Conservation (phyloP, 495 filamentous ascomycete genomes). For the Staphylotrichum tortipilum region DNA sequence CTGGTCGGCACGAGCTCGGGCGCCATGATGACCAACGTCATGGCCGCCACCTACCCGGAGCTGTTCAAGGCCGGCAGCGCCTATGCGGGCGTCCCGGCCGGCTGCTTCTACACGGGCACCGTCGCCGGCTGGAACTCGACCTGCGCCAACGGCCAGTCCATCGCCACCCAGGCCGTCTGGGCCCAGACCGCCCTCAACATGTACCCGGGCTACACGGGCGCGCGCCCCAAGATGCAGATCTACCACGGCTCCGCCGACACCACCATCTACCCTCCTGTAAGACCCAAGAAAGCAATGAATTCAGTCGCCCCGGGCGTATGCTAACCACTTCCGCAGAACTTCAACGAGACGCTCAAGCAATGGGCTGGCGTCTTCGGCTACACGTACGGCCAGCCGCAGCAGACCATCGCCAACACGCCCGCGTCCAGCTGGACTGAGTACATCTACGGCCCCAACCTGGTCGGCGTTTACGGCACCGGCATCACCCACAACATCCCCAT, state of each 20-base stretch:
- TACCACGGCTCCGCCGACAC: constrained; percentile 44
- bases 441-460: constrained; percentile 37
- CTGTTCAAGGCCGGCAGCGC: constrained; percentile 47
- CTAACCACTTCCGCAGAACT: constrained; percentile 27
- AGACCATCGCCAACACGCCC: constrained; percentile 25
- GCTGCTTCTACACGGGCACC: constrained; percentile 46
- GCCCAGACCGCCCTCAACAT: constrained; percentile 35
- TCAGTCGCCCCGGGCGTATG: too few species aligned
- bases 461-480: constrained; percentile 31
- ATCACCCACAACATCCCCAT: constrained; percentile 26
- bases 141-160: constrained; percentile 35
- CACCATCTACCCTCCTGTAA: constrained; percentile 32
- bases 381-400: constrained; percentile 23
- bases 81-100: constrained; percentile 53
- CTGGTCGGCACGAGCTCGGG: constrained; percentile 47
- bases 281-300: too few species aligned
- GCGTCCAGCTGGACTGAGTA: constrained; percentile 33
- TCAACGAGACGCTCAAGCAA: constrained; percentile 45
- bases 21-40: constrained; percentile 45
- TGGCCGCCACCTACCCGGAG: constrained; percentile 50
- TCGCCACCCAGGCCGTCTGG: constrained; percentile 35
- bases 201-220: constrained; percentile 43
- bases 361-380: constrained; percentile 43
- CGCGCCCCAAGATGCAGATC: constrained; percentile 49
- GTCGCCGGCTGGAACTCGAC: constrained; percentile 38